Conservation (phyloP, 371 early-diverging fungal species). For the Sporodiniella umbellata region DNA sequence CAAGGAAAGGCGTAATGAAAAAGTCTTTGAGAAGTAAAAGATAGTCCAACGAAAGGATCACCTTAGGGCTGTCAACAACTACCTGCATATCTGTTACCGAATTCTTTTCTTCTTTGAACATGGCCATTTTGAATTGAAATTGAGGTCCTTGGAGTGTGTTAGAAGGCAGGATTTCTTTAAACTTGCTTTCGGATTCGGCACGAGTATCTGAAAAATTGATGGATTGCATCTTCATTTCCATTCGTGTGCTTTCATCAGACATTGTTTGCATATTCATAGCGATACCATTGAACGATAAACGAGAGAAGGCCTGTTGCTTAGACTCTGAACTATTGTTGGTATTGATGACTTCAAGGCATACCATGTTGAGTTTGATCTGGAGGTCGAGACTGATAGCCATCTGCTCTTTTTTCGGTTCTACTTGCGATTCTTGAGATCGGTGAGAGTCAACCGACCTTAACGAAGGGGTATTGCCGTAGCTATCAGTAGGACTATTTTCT, state of each 20-base stretch:
- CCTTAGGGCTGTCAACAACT: slow-evolving; percentile 78
- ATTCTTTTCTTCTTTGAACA: slow-evolving; percentile 10
- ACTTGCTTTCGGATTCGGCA: slow-evolving; percentile 66
- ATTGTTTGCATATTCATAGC: slow-evolving; percentile 62
- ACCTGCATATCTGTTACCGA: slow-evolving; percentile 52
- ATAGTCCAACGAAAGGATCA: slow-evolving; percentile 83
- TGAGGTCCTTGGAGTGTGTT: slow-evolving; percentile 68
- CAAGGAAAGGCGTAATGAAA: slow-evolving; percentile 59
- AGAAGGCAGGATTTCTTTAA: slow-evolving; percentile 80
- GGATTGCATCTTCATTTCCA: slow-evolving; percentile 72
- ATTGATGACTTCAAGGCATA: slow-evolving; percentile 52
- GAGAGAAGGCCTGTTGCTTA: slow-evolving; percentile 33
- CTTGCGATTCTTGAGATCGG: not conserved
- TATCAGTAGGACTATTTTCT: not conserved
- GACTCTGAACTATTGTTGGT: slow-evolving; percentile 20
- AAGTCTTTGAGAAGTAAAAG: slow-evolving; percentile 71
- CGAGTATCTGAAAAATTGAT: slow-evolving; percentile 81
- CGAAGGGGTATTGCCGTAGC: not conserved
- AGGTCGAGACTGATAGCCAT: slow-evolving; percentile 19
- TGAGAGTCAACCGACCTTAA: not conserved
- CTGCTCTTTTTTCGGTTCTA: not conserved
- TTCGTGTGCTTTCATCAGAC: slow-evolving; percentile 63
- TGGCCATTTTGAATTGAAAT: slow-evolving; percentile 49
- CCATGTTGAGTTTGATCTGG: slow-evolving; percentile 18
- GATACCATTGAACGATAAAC: slow-evolving; percentile 54